Evolutionary conservation across 2,329 filamentous ascomycete species (phyloP).

Genomic region (Diaporthe longicolla): DNA sequence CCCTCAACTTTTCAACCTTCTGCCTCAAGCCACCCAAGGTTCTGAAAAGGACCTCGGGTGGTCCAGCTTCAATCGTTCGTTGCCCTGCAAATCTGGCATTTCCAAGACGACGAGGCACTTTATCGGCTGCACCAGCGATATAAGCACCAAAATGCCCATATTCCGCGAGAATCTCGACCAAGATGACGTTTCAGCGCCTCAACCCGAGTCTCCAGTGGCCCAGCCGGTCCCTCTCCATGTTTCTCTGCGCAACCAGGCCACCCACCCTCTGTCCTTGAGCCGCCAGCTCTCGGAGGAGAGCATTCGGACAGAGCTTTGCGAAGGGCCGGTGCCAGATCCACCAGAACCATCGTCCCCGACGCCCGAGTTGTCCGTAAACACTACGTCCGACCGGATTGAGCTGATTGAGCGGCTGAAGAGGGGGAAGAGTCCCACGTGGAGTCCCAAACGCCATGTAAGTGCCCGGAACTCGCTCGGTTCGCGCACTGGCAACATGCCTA

Average conservation of each 20-base stretch:
- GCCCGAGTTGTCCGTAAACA: constrained; percentile 45
- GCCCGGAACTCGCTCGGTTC: background rate
- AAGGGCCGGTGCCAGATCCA: constrained; percentile 66
- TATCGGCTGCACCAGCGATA: background rate
- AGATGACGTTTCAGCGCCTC: constrained; percentile 35
- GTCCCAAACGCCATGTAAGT: constrained; percentile 73
- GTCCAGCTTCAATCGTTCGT: constrained; percentile 4
- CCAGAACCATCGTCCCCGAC: constrained; percentile 50
- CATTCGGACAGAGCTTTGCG: constrained; percentile 72
- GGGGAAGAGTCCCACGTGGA: constrained; percentile 82
- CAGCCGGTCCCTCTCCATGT: constrained; percentile 24
- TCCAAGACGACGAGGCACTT: background rate
- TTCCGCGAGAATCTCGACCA: constrained; percentile 39
- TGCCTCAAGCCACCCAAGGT: constrained; percentile 39
- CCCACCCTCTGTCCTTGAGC: constrained; percentile 40
- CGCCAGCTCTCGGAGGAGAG: constrained; percentile 71
- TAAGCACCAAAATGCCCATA: constrained; percentile 40
- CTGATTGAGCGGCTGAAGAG: constrained; percentile 89
- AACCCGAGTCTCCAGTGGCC: constrained; percentile 19
- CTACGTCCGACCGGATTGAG: constrained; percentile 76
- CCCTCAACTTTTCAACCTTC: constrained; percentile 6
- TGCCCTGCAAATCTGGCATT: background rate
- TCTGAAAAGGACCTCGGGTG: constrained; percentile 43
- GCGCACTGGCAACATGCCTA: constrained; percentile 21
- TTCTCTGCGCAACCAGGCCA: constrained; percentile 18